Percentiles rank a stretch among this genome's conserved stretches.
Conservation (phyloP, 345 rosid species). For the Brassica cretica region DNA sequence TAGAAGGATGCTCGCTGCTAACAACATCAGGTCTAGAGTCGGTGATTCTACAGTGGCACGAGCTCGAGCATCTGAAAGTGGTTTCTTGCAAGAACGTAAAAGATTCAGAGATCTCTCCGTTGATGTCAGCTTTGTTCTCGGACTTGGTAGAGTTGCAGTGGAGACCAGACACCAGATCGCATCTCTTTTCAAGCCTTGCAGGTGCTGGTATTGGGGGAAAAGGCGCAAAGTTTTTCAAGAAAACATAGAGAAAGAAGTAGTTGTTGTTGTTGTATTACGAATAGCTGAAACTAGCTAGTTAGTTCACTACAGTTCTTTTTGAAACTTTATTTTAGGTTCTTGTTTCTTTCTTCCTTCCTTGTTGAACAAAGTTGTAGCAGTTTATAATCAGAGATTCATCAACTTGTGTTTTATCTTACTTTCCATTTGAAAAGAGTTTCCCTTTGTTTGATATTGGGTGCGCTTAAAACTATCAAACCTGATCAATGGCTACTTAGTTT, state of each 20-base stretch:
- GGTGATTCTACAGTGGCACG: conserved; percentile 66
- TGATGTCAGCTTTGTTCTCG: conserved; percentile 66
- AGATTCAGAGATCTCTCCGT: conserved; percentile 69
- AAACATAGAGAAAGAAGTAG: conserved; percentile 33
- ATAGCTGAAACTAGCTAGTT: background rate
- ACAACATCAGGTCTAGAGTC: conserved; percentile 79
- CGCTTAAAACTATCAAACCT: background rate
- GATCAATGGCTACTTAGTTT: background rate
- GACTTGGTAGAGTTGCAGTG: conserved; percentile 79
- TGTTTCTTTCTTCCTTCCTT: background rate
- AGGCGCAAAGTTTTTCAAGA: conserved; percentile 79
- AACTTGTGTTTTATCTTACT: background rate
- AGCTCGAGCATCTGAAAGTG: conserved; percentile 65
- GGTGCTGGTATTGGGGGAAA: conserved; percentile 73
- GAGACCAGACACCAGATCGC: conserved; percentile 84
- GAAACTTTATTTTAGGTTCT: conserved; percentile 8
- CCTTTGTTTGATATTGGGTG: background rate
- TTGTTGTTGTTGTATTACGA: background rate
- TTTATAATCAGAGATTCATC: conserved; percentile 19
- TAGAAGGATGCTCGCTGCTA: conserved; percentile 82
- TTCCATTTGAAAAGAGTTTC: background rate
- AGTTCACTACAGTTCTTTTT: background rate
- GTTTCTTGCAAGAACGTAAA: conserved; percentile 73
- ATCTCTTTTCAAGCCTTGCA: conserved; percentile 56
- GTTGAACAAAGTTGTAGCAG: conserved; percentile 31